A percentile compares a stretch with the other conserved stretches of the same genome.
These are phyloP conservation scores for Piromyces finnis DNA, from an alignment of 192 early-diverging fungal genomes.

Conservation along the genomic window DNA sequence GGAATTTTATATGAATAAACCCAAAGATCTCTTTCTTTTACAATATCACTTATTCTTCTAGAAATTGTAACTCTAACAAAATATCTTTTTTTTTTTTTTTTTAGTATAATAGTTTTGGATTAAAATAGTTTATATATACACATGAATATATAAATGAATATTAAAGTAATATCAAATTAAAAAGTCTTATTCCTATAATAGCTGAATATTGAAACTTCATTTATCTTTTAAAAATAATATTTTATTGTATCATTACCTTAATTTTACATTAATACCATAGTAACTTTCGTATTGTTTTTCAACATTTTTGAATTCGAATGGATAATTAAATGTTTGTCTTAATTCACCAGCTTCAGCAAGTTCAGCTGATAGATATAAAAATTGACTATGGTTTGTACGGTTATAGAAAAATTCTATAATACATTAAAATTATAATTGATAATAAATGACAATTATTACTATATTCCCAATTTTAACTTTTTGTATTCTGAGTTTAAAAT, in stretches of 20 bases:
- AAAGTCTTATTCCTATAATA: too few relatives aligned
- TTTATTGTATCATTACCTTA: conserved; percentile 27
- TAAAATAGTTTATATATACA: too few relatives aligned
- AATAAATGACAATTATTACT: too few relatives aligned
- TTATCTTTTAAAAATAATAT: too few relatives aligned
- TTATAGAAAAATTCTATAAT: conserved; percentile 83
- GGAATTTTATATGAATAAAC: conserved; percentile 95
- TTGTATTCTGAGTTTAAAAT: too few relatives aligned
- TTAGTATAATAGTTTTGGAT: background rate
- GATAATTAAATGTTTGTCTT: conserved; percentile 54
- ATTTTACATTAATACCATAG: conserved; percentile 93
- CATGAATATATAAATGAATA: too few relatives aligned
- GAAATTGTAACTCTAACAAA: conserved; percentile 85
- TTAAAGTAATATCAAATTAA: too few relatives aligned
- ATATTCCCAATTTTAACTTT: too few relatives aligned
- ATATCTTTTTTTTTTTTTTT: conserved; percentile 34
- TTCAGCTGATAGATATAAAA: conserved; percentile 82
- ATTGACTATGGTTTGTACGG: conserved; percentile 86
- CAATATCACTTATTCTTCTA: conserved; percentile 70
- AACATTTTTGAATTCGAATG: conserved; percentile 98
- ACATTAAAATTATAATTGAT: too few relatives aligned
- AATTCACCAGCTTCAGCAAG: conserved; percentile 87
- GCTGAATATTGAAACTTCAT: too few relatives aligned
- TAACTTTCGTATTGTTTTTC: conserved; percentile 99
- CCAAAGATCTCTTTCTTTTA: conserved; percentile 90